phyloP scores from a whole-genome alignment of 306 rosid species.

The Vigna radiata region DNA sequence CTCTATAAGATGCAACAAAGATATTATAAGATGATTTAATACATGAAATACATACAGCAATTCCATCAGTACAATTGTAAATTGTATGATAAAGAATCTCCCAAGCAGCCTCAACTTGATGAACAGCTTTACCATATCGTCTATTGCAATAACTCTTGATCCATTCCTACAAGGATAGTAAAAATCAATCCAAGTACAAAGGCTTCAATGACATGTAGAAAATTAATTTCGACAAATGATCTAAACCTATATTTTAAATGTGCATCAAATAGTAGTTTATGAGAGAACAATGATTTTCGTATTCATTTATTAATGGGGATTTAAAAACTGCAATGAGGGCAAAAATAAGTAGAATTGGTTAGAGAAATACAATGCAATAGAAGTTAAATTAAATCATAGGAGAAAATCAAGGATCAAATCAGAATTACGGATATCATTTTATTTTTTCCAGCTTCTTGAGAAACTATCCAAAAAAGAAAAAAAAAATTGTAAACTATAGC shows the following conservation, averaged over 20 bases:
- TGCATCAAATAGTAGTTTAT: neutral
- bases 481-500: no score
- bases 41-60: constrained; percentile 69
- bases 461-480: no score
- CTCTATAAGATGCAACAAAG: neutral
- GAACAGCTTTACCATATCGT: constrained; percentile 81
- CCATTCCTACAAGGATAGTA: constrained; percentile 70
- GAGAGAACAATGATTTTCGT: neutral
- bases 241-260: constrained; percentile 9
- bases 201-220: constrained; percentile 11
- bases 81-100: constrained; percentile 86
- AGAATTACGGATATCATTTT: no score
- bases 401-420: no score
- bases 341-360: neutral
- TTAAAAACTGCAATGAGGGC: neutral
- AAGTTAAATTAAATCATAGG: no score
- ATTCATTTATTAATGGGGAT: neutral
- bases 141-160: constrained; percentile 73
- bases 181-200: constrained; percentile 26
- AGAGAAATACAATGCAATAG: no score
- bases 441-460: no score
- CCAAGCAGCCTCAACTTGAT: constrained; percentile 85
- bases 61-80: constrained; percentile 87
- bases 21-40: constrained; percentile 15
- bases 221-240: constrained; percentile 25